These are phyloP conservation scores for Hypoxylon fragiforme DNA, from an alignment of 495 filamentous ascomycete genomes.

Conservation along the genomic window DNA sequence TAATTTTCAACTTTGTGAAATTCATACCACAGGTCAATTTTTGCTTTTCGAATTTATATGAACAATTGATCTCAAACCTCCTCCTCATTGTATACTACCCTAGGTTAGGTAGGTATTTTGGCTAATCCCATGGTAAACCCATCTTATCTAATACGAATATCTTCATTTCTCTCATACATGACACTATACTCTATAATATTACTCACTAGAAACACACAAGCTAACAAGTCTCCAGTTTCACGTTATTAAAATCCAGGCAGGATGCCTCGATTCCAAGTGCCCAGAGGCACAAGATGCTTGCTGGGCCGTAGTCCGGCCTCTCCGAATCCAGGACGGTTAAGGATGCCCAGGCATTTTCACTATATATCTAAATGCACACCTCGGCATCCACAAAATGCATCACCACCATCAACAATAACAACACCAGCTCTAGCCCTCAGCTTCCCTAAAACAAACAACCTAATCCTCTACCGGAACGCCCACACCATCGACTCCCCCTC, in stretches of 20 bases:
- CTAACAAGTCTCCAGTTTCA: constrained; percentile 16
- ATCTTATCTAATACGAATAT: no score
- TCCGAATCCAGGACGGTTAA: not conserved
- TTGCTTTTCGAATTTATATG: no score
- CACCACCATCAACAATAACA: not conserved
- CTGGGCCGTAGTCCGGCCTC: not conserved
- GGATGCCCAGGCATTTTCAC: constrained; percentile 11
- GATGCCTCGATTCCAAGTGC: constrained; percentile 8
- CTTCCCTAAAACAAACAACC: constrained; percentile 28
- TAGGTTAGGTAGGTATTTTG: no score
- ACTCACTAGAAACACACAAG: not conserved
- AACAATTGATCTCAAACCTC: not conserved
- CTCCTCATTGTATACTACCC: no score
- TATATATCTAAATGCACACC: constrained; percentile 1
- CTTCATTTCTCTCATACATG: no score
- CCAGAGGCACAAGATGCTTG: constrained; percentile 5
- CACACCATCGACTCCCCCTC: constrained; percentile 33
- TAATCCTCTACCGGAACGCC: constrained; percentile 19
- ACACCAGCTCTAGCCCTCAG: constrained; percentile 26
- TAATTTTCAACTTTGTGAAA: not conserved
- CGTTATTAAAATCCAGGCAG: not conserved
- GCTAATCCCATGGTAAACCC: no score
- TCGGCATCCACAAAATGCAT: not conserved
- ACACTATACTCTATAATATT: not conserved
- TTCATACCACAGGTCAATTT: no score